Evolutionary conservation across 345 rosid species (phyloP), one percentile per base, ranked within the genome.

Genomic region (Camelina sativa): DNA sequence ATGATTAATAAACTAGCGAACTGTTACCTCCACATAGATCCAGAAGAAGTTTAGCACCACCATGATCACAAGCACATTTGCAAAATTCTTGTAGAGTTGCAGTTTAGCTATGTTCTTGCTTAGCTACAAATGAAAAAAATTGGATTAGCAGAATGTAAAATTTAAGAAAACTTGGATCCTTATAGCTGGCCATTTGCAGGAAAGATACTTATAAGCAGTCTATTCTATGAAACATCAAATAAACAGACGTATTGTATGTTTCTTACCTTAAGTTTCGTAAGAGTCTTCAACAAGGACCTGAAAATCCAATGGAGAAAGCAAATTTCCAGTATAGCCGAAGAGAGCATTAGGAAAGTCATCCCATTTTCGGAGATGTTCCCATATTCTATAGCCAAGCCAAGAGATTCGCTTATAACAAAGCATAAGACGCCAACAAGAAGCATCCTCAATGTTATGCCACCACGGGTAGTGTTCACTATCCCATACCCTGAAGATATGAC

Each of bases 191-290:
- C 11, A 3, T 17, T 9, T 32, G 63, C 44, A 37, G 7, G 35
- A 22, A 13, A 41, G 35, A 23, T 35, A 59, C 40, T 8, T 10
- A 17, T 5, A 35, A 59, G 47, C 5, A 60, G 43, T 19, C 7
- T 2, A 4, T 28, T 64, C 23, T 43, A 13, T 43, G 5, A 43
- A 15, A 23, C 19, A 62, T 40, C 34, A 62, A 20, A 8, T 11
- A 43, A 52, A 67, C 0, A 67, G 6, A 37, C 25, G 20, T 41
- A 43, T 43, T 43, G 16, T n/a, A 61, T 8, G 44, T 38, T 13
- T 25, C 65, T 67, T 78, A 89, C 97, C 96, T 88, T 95, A 79
- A 92, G 97, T 77, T 89, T 89, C 83, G 86, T 91, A 53, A 92
- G 80, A 16, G 96, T 89, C 76, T 86, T 86, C 7, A 90, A 88